Evolutionary conservation across 2,329 filamentous ascomycete genomes (phyloP), one percentile per base, ranked within the genome.

Genomic region (Penicillium concentricum): DNA sequence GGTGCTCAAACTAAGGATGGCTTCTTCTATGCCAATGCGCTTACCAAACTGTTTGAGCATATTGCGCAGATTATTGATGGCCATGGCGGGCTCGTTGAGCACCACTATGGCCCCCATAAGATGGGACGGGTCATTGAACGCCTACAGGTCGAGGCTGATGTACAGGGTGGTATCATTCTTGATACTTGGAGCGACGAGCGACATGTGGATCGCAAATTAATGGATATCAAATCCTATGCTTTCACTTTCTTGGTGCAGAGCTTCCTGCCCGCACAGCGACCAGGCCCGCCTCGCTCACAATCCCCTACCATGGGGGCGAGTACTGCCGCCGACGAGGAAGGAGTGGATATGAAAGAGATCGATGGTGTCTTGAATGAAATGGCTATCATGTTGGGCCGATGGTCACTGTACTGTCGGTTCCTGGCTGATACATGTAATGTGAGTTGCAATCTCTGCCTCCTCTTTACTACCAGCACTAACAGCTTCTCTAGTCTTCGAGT

Each of bases 171-270:
- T 62, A 96, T 97, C 64, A 87, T 99, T 57, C 80, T 99, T 51
- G 94, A 99, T 72, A 94, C 92, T 0, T 99, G 94, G 92, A 88
- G 87, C 54, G 94, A 99, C 62, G 93, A 97, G 70, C 84, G 92
- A 57, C 84, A 81, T 58, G 85, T 99, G 46, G 90, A 93, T 69
- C 85, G 93, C 66, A 91, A 89, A 69, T 80, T 99, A 59, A 97
- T 90, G 3, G 94, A 99, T 69, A 91, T 96, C 74, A 97, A 95
- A 77, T 96, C 92, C 54, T 99, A 99, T 71, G 92, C 94, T 0
- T 99, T 96, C 73, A 96, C 92, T 0, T 99, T 99, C 70, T 79
- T 99, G 43, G 92, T 97, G 0, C 92, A 97, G 75, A 97, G 92
- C 76, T 97, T 96, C 72, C 73, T 96, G 45, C 86, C 90, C 0